Conservation (phyloP, 2,329 filamentous ascomycete species). For the Neurospora crassa region DNA sequence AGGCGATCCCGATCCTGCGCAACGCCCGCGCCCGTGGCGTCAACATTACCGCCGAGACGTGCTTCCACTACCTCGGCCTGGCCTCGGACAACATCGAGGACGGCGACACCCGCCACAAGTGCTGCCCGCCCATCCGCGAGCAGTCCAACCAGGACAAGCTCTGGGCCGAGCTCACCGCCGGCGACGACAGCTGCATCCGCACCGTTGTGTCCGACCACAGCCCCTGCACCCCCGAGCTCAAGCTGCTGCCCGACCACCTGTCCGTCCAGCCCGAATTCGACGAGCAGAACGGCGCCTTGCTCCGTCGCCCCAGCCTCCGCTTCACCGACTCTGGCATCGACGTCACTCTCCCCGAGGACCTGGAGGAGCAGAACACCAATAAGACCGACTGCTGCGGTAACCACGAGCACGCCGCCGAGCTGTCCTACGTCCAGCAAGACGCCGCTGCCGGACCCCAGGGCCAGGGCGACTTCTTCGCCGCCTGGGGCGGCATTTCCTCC, state of each 20-base stretch:
- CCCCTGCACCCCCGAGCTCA: slow-evolving; percentile 89
- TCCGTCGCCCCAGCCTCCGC: slow-evolving; percentile 23
- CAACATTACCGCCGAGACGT: slow-evolving; percentile 88
- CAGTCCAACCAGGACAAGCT: slow-evolving; percentile 74
- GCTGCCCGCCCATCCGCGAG: slow-evolving; percentile 83
- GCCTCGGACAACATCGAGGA: slow-evolving; percentile 72
- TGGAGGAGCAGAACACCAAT: slow-evolving; percentile 14
- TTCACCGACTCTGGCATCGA: slow-evolving; percentile 47
- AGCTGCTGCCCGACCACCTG: slow-evolving; percentile 68
- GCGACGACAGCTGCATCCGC: slow-evolving; percentile 66
- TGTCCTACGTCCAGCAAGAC: slow-evolving; percentile 8
- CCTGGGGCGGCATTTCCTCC: slow-evolving; percentile 93
- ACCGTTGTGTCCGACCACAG: slow-evolving; percentile 95
- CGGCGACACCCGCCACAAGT: slow-evolving; percentile 89
- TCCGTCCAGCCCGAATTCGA: slow-evolving; percentile 3
- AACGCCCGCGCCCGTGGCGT: slow-evolving; percentile 63
- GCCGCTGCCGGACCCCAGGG: slow-evolving; percentile 17
- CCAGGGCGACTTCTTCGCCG: slow-evolving; percentile 82
- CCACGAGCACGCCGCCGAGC: slow-evolving; percentile 1
- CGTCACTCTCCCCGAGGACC: slow-evolving; percentile 24
- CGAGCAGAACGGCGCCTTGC: slow-evolving; percentile 10
- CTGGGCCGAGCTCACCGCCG: slow-evolving; percentile 67
- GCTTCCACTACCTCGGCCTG: slow-evolving; percentile 87
- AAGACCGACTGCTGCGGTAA: slow-evolving; percentile 24
- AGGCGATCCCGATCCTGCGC: slow-evolving; percentile 74